Evolutionary conservation across 352 stramenopile genomes (phyloP), one percentile per base, ranked within the genome.

Genomic region (Globisporangium rhizosaccharum): DNA sequence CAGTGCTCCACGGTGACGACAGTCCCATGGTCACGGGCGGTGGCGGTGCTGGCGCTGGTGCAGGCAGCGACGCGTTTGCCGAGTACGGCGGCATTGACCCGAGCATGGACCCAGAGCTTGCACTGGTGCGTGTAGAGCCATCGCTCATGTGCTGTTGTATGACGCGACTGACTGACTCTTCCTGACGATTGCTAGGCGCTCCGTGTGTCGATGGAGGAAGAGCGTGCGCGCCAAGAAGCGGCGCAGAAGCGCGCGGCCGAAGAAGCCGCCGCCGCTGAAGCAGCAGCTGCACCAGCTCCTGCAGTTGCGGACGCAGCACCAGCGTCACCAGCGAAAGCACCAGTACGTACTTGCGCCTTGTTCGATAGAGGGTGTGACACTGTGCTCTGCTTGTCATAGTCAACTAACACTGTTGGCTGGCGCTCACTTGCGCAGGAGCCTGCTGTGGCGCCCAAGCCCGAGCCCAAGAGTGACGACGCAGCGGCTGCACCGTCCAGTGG

Each of bases 181-280:
- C 28, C 20, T 51, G 11, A 18, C 54, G 17, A 3, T 59, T 8
- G 59, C 1, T 53, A 94, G 85, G 73, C 87, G 5, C 80, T 99
- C 17, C 88, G 96, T 64, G 94, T 99, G 11, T 99, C 94, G 54
- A 99, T 99, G 96, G 97, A 99, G 76, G 97, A 99, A 75, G 97
- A 99, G 73, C 86, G 96, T 46, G 96, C 93, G 17, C 85, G 96
- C 37, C 95, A 98, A 61, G 95, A 99, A 71, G 85, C 92, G 28
- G 75, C 91, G 14, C 91, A 97, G 59, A 97, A 97, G 63, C 86
- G 88, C 20, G 84, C 88, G 14, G 88, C 90, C 1, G 85, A 95
- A 63, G 81, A 87, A 56, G 67, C 76, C 36, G 65, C 74, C 51
- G 56, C 67, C 28, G 63, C 70, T 25, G 79, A 73, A 41, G 77